phyloP scores from a whole-genome alignment of 768 basidiomycete genomes.

The Tricholoma flavovirens region DNA sequence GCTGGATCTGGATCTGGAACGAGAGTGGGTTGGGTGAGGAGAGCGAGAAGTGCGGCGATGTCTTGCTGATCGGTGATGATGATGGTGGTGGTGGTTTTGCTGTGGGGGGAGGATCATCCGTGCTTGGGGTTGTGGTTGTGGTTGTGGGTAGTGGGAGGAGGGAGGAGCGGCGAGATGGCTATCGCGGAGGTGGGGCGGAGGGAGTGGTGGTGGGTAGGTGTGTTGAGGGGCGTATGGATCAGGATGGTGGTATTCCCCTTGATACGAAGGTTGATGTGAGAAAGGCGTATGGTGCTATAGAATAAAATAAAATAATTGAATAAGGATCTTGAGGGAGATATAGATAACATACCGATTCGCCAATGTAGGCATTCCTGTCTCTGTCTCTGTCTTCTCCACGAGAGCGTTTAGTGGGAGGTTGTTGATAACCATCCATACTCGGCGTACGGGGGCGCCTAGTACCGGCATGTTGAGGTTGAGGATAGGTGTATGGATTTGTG shows the following conservation, averaged over 20 bases:
- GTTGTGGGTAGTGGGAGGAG: not conserved
- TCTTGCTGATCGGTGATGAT: not conserved
- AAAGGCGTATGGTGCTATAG: too few species aligned
- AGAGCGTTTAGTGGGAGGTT: conserved; percentile 46
- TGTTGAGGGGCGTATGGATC: not conserved
- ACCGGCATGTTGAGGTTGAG: not conserved
- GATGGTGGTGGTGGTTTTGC: conserved; percentile 10
- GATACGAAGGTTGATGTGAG: not conserved
- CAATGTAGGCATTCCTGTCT: not conserved
- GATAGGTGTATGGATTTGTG: not conserved
- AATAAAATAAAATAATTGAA: too few species aligned
- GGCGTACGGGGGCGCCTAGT: conserved; percentile 28
- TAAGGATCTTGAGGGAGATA: too few species aligned
- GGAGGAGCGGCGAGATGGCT: not conserved
- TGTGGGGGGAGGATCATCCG: conserved; percentile 17
- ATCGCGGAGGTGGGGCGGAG: not conserved
- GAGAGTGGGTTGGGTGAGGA: conserved; percentile 8
- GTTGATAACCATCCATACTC: conserved; percentile 31
- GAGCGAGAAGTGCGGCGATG: not conserved
- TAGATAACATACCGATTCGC: not conserved
- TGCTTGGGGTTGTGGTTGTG: too few species aligned
- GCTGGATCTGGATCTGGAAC: conserved; percentile 30
- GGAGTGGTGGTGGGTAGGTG: not conserved
- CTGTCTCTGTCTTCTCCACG: conserved; percentile 17
- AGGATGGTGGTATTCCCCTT: not conserved